Evolutionary conservation across 1,284 basidiomycete species (phyloP).

Genomic region (Malassezia slooffiae): DNA sequence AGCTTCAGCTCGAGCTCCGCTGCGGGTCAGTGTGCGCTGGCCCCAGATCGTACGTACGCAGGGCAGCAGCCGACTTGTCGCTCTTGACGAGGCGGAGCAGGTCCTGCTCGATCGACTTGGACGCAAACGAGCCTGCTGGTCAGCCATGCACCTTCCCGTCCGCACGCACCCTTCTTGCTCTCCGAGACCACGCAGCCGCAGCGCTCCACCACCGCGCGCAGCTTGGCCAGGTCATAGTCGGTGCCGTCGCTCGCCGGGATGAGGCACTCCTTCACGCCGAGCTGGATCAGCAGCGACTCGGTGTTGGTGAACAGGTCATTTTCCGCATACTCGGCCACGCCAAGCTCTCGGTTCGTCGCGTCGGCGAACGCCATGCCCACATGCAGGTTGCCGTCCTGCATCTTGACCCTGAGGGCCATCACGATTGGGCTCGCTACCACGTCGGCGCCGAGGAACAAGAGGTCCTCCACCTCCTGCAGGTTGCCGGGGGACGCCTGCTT

Average conservation of each 20-base stretch:
- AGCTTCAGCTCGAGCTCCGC: conserved; percentile 67
- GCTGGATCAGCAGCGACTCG: conserved; percentile 84
- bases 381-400: conserved; percentile 50
- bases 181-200: conserved; percentile 85
- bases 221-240: conserved; percentile 62
- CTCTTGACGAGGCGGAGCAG: conserved; percentile 59
- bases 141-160: background rate
- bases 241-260: conserved; percentile 51
- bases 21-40: too few relatives aligned
- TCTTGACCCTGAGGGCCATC: conserved; percentile 71
- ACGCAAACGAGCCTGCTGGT: conserved; percentile 73
- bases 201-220: conserved; percentile 56
- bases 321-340: conserved; percentile 78
- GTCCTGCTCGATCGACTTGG: conserved; percentile 73
- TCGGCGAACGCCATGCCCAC: conserved; percentile 55
- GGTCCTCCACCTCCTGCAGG: conserved; percentile 79
- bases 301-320: conserved; percentile 92
- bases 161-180: conserved; percentile 63
- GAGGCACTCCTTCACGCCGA: conserved; percentile 85
- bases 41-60: background rate
- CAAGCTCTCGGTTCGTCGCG: conserved; percentile 51
- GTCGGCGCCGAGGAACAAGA: conserved; percentile 76
- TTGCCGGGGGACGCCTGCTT: conserved; percentile 94
- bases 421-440: conserved; percentile 76
- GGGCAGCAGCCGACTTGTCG: conserved; percentile 44